These are phyloP conservation scores for Cadophora luteo-olivacea DNA, from an alignment of 2,329 filamentous ascomycete species.

Conservation along the genomic window DNA sequence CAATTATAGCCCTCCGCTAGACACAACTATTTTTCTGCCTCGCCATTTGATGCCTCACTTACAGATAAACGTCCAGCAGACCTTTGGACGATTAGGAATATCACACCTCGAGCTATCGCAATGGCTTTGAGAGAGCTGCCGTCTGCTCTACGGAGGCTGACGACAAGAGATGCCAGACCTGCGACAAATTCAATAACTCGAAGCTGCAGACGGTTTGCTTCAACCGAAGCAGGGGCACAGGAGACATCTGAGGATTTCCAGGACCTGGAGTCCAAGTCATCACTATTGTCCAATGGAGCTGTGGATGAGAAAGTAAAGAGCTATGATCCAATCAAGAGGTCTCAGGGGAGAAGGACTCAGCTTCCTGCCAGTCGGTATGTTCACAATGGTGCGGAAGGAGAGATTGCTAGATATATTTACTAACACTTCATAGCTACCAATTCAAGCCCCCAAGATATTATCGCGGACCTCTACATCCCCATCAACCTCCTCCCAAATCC, in stretches of 20 bases:
- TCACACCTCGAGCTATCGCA: slow-evolving; percentile 23
- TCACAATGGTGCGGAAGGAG: neutral
- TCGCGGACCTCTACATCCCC: slow-evolving; percentile 89
- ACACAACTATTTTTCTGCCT: slow-evolving; percentile 27
- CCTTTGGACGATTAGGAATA: slow-evolving; percentile 22
- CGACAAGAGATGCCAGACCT: slow-evolving; percentile 36
- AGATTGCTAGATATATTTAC: neutral
- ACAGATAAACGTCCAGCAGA: slow-evolving; percentile 23
- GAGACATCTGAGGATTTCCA: slow-evolving; percentile 42
- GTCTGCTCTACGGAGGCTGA: slow-evolving; percentile 39
- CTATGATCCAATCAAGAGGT: slow-evolving; percentile 56
- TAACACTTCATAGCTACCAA: slow-evolving; percentile 72
- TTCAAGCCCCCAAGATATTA: slow-evolving; percentile 95
- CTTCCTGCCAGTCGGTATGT: slow-evolving; percentile 50
- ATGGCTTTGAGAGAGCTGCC: slow-evolving; percentile 46
- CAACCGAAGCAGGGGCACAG: slow-evolving; percentile 36
- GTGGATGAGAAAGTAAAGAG: slow-evolving; percentile 46
- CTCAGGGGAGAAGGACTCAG: slow-evolving; percentile 47
- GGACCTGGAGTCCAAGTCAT: slow-evolving; percentile 55
- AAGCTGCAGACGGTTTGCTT: slow-evolving; percentile 40
- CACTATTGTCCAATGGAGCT: slow-evolving; percentile 46
- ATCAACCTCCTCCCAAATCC: slow-evolving; percentile 86
- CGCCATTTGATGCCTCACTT: slow-evolving; percentile 20
- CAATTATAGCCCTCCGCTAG: neutral
- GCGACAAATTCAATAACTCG: slow-evolving; percentile 21